Conservation (phyloP, 2,329 filamentous ascomycete genomes). For the Aspergillus floridensis region DNA sequence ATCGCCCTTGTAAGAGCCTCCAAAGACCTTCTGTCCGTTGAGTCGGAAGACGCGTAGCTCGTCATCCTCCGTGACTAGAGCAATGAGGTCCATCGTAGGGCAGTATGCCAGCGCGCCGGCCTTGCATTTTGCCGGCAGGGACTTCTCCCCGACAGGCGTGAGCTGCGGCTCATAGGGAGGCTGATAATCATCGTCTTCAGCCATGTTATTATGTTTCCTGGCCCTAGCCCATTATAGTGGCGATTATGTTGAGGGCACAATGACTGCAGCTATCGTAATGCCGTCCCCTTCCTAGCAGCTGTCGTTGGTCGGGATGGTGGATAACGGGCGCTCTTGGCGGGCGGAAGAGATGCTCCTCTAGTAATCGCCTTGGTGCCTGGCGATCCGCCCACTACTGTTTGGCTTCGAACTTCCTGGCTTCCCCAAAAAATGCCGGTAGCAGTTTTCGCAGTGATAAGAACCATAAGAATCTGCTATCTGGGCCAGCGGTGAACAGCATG, state of each 20-base stretch:
- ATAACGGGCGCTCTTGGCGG: slow-evolving; percentile 17
- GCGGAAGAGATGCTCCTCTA: slow-evolving; percentile 10
- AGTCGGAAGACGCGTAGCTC: slow-evolving; percentile 75
- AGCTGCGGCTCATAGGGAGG: slow-evolving; percentile 32
- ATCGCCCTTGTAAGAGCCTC: slow-evolving; percentile 40
- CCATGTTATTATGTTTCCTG: slow-evolving; percentile 17
- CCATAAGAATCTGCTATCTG: too few relatives aligned
- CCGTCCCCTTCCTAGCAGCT: not conserved
- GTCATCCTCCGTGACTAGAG: slow-evolving; percentile 64
- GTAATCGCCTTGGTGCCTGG: not conserved
- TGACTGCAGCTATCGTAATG: not conserved
- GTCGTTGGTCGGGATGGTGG: slow-evolving; percentile 10
- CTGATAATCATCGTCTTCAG: slow-evolving; percentile 18
- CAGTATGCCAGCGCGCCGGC: slow-evolving; percentile 65
- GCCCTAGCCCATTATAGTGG: slow-evolving; percentile 26
- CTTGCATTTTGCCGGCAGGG: slow-evolving; percentile 43
- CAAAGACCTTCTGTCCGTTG: slow-evolving; percentile 69
- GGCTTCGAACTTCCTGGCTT: too few relatives aligned
- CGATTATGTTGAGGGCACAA: not conserved
- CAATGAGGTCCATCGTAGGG: slow-evolving; percentile 79
- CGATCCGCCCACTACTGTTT: not conserved
- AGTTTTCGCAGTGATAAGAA: too few relatives aligned
- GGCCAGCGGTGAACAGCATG: too few relatives aligned
- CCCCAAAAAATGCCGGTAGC: too few relatives aligned
- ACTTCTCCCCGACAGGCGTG: slow-evolving; percentile 41